Conservation (phyloP, 176 grass and related monocot species). For the Phoenix dactylifera region DNA sequence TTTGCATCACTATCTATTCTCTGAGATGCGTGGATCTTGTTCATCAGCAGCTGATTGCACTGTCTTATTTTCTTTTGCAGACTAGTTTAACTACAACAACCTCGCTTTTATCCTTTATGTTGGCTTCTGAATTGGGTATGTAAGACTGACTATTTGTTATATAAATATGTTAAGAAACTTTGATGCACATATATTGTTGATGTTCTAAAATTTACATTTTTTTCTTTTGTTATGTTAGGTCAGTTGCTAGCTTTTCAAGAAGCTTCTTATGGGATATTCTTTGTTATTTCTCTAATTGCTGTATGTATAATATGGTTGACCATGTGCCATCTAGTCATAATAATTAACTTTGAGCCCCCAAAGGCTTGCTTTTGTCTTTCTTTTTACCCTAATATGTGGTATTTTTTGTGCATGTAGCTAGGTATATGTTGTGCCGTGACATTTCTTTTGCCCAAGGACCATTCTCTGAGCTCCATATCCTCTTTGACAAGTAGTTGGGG, state of each 20-base stretch:
- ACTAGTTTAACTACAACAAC: conserved; percentile 7
- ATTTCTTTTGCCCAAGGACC: conserved; percentile 4
- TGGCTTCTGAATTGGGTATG: conserved; percentile 18
- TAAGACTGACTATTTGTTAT: neutral
- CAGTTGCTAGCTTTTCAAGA: conserved; percentile 10
- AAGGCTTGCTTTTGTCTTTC: too few species aligned
- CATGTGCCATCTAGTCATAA: too few species aligned
- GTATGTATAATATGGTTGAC: neutral
- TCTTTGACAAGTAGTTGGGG: neutral
- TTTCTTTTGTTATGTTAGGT: conserved; percentile 1
- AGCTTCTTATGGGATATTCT: conserved; percentile 1
- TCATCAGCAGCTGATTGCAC: neutral
- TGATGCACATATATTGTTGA: too few species aligned
- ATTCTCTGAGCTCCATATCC: neutral
- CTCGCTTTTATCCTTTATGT: conserved; percentile 15
- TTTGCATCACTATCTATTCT: too few species aligned
- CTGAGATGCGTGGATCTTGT: neutral
- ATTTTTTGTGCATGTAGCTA: neutral
- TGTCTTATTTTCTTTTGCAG: conserved; percentile 6
- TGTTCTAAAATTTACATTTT: neutral
- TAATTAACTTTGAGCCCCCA: too few species aligned
- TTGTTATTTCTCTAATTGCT: conserved; percentile 10
- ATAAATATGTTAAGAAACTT: too few species aligned
- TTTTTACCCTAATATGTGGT: neutral
- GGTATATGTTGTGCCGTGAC: conserved; percentile 2